Evolutionary conservation across 1,284 basidiomycete genomes (phyloP), one percentile per base, ranked within the genome.

Genomic region (Coniferiporia sulphurascens): DNA sequence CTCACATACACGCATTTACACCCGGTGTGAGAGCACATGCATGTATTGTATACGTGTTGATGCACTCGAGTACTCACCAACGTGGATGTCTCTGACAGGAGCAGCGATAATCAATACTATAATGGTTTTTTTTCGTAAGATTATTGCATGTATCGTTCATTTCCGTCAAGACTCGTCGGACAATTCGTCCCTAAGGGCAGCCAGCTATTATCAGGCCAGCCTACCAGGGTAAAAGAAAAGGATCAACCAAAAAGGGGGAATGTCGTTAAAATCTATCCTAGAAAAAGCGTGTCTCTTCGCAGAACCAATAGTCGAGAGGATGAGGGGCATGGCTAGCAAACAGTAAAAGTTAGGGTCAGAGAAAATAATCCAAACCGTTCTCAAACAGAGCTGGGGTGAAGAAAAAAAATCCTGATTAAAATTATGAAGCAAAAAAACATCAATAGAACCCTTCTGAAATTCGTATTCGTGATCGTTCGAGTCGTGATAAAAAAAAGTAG

Each of bases 141-240:
- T 27, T 27, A 27, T 44, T 36, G 52, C 35, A 44, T 54, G 32
- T 52, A 52, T 36, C 13, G 4, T 56, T 49, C 34, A 48, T 19
- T 56, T 36, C 46, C 54, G 34, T 56, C 45, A 43, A 17, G 46
- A 21, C 15, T 46, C 45, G 46, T 56, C 38, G 22, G 45, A 56
- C 46, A 48, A 38, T 48, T 56, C 54, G 21, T 48, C 48, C 54
- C 44, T 56, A 56, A 46, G 44, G 19, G 15, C 19, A 15, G 38
- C 12, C 38, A 41, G 38, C 15, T 46, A 46, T n/a, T 46, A 10
- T 46, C 44, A 46, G 19, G 17, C n/a, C 13, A 45, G 17, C 22
- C 17, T 9, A 21, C 52, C 13, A 19, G 21, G 13, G n/a, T 19
- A 43, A 53, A 43, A 5, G 21, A 38, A 46, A 46, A 41, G 27